These are phyloP conservation scores for Mycocentrospora acerina DNA, from an alignment of 2,329 filamentous ascomycete genomes.

Conservation along the genomic window DNA sequence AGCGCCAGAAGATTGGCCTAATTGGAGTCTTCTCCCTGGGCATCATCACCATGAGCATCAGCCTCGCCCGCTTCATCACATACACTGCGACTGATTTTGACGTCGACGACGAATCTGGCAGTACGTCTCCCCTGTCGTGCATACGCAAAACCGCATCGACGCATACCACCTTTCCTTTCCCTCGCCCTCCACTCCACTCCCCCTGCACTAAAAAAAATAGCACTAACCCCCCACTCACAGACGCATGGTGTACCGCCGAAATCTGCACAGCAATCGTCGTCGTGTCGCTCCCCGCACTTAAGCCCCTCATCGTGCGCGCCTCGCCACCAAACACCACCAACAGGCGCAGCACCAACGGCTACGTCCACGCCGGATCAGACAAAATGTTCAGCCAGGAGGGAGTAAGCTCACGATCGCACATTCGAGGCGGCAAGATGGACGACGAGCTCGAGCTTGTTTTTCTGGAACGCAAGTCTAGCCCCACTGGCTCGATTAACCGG, in stretches of 20 bases:
- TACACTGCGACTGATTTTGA: conserved; percentile 17
- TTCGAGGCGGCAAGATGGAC: conserved; percentile 11
- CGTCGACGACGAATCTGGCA: conserved; percentile 20
- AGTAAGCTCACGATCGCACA: conserved; percentile 6
- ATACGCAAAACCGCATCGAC: no score
- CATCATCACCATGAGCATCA: conserved; percentile 22
- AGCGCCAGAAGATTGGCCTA: conserved; percentile 23
- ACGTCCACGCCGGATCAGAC: conserved; percentile 6
- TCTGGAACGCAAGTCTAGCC: conserved; percentile 15
- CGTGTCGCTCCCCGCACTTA: conserved; percentile 22
- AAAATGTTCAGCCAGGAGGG: conserved; percentile 2
- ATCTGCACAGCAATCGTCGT: conserved; percentile 23
- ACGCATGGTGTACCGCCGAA: conserved; percentile 25
- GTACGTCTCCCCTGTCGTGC: no score
- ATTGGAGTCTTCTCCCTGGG: conserved; percentile 24
- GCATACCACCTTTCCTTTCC: no score
- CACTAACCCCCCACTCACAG: no score
- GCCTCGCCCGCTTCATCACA: conserved; percentile 21
- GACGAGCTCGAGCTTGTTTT: conserved; percentile 20
- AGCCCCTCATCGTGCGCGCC: conserved; percentile 15
- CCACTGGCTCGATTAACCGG: conserved; percentile 7
- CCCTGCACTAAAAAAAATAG: no score
- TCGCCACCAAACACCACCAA: conserved; percentile 6
- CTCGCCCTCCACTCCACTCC: no score
- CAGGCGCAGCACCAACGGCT: conserved; percentile 17